Evolutionary conservation across 495 filamentous ascomycete species (phyloP).

Genomic region (Podospora anserina): DNA sequence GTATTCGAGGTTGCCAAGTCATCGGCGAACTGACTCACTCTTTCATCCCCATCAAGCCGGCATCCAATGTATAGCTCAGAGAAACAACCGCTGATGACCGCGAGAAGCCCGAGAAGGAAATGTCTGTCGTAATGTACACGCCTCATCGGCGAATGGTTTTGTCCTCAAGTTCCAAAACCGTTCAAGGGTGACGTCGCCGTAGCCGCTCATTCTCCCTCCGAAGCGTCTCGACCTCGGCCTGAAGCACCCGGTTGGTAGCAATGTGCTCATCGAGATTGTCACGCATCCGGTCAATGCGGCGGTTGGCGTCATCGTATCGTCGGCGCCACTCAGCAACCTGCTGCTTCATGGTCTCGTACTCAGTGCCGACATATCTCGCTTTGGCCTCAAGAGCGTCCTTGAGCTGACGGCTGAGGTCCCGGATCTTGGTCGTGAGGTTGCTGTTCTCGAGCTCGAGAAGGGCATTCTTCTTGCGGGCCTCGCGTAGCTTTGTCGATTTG

Average conservation of each 20-base stretch:
- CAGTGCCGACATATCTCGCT: constrained; percentile 6
- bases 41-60: not conserved
- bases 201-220: constrained; percentile 14
- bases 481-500: constrained; percentile 18
- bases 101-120: not conserved
- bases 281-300: constrained; percentile 11
- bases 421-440: constrained; percentile 10
- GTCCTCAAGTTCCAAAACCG: not conserved
- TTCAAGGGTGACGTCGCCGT: constrained; percentile 6
- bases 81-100: not conserved
- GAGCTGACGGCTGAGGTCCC: constrained; percentile 18
- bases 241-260: constrained; percentile 1
- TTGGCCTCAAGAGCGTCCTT: constrained; percentile 17
- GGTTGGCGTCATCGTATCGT: constrained; percentile 21
- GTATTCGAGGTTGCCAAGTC: not conserved
- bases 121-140: not conserved
- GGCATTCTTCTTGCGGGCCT: constrained; percentile 21
- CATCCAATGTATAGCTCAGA: not conserved
- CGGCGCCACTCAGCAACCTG: constrained; percentile 21
- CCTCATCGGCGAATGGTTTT: not conserved
- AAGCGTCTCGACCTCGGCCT: constrained; percentile 22
- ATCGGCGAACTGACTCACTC: not conserved
- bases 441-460: constrained; percentile 26
- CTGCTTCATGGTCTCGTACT: constrained; percentile 14
- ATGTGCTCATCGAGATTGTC: constrained; percentile 9